Evolutionary conservation across 2,329 filamentous ascomycete species (phyloP).

Genomic region (Arthrobotrys entomopaga): DNA sequence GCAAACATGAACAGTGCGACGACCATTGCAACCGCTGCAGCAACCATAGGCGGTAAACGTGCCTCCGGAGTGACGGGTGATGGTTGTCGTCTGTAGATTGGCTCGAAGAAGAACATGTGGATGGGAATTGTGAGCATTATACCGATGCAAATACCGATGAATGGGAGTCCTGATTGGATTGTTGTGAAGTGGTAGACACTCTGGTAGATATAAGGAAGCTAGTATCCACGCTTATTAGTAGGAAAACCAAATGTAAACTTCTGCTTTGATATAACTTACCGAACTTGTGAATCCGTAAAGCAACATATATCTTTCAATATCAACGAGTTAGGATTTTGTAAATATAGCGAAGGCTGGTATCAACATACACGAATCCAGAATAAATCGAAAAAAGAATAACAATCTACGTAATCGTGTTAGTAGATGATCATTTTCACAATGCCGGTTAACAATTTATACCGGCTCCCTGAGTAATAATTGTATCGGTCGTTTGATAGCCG

Average conservation of each 20-base stretch:
- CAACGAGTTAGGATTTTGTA: background rate
- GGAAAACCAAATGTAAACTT: background rate
- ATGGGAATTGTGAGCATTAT: constrained; percentile 15
- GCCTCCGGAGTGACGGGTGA: constrained; percentile 15
- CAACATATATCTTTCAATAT: constrained; percentile 15
- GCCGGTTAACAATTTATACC: background rate
- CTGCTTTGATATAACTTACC: background rate
- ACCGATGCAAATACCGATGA: constrained; percentile 19
- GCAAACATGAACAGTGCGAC: constrained; percentile 24
- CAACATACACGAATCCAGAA: constrained; percentile 26
- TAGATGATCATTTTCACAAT: background rate
- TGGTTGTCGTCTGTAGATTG: constrained; percentile 1
- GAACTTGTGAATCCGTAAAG: constrained; percentile 30
- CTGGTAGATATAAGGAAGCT: constrained; percentile 29
- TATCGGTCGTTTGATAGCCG: constrained; percentile 2
- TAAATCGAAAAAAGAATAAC: constrained; percentile 22
- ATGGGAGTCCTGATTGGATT: constrained; percentile 16
- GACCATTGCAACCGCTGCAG: constrained; percentile 15
- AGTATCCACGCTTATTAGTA: background rate
- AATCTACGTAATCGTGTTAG: constrained; percentile 1
- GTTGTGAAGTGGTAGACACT: constrained; percentile 17
- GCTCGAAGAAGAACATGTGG: constrained; percentile 28
- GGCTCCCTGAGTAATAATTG: constrained; percentile 21
- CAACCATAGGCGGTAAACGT: constrained; percentile 23
- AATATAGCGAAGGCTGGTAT: background rate